A percentile compares a stretch with the other conserved stretches of the same genome.
Evolutionary conservation across 345 rosid species (phyloP).

Genomic region (Theobroma cacao): DNA sequence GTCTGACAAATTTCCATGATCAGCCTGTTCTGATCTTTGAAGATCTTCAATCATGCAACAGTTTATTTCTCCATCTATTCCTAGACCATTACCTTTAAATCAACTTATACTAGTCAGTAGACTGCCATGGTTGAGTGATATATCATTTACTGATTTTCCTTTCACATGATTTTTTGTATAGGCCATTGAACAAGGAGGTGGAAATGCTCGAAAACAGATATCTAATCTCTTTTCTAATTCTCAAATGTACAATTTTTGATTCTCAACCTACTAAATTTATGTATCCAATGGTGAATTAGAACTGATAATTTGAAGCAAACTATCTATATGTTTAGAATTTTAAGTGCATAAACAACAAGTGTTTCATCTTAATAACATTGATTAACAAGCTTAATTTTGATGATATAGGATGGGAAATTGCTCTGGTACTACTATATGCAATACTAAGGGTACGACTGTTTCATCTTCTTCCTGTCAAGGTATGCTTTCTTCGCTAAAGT

Average conservation of each 20-base stretch:
- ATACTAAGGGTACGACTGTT: neutral
- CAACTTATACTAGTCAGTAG: neutral
- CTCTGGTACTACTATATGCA: neutral
- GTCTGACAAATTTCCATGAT: neutral
- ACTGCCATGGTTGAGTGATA: neutral
- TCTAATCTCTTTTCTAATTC: neutral
- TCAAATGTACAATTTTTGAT: neutral
- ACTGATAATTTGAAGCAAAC: neutral
- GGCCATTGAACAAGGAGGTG: slow-evolving; percentile 3
- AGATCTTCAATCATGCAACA: neutral
- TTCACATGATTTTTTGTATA: neutral
- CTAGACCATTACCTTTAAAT: neutral
- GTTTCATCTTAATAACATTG: neutral
- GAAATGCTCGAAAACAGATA: neutral
- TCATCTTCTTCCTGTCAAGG: neutral
- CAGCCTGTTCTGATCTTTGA: neutral
- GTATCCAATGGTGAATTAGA: neutral
- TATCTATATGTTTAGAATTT: neutral
- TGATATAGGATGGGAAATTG: neutral
- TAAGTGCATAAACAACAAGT: neutral
- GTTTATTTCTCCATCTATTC: neutral
- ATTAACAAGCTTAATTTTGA: neutral
- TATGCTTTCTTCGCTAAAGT: neutral
- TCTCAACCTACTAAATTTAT: neutral
- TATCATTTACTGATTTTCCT: neutral